These are phyloP conservation scores for Tulasnella sp. DNA, from an alignment of 768 basidiomycete species.

Conservation along the genomic window DNA sequence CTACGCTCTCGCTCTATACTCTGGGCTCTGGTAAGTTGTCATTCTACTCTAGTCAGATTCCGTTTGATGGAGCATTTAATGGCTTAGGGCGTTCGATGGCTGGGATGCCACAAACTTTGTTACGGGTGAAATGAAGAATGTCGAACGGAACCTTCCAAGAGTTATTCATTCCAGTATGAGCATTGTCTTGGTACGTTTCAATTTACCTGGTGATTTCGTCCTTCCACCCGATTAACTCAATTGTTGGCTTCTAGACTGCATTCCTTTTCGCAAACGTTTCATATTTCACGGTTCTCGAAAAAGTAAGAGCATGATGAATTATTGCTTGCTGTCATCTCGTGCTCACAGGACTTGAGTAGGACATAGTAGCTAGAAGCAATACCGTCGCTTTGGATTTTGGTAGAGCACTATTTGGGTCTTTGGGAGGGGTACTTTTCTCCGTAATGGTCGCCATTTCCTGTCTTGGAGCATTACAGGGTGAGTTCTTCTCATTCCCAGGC, in stretches of 20 bases:
- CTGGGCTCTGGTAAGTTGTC: constrained; percentile 60
- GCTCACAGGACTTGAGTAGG: not conserved
- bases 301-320: constrained; percentile 43
- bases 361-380: constrained; percentile 70
- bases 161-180: constrained; percentile 89
- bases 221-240: not conserved
- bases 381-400: constrained; percentile 93
- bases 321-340: not conserved
- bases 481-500: constrained; percentile 27
- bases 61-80: not conserved
- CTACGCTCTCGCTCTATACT: constrained; percentile 92
- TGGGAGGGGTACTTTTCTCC: constrained; percentile 86
- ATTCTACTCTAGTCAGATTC: not conserved
- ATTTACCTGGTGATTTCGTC: not conserved
- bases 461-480: constrained; percentile 90
- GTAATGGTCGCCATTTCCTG: constrained; percentile 90
- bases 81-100: constrained; percentile 78
- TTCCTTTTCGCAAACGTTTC: constrained; percentile 82
- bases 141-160: constrained; percentile 81
- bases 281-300: constrained; percentile 91
- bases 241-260: constrained; percentile 48
- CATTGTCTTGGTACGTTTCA: constrained; percentile 62
- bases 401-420: constrained; percentile 72
- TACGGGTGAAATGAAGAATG: constrained; percentile 78
- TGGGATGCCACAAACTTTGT: constrained; percentile 86